Evolutionary conservation across 495 filamentous ascomycete species (phyloP), one percentile per base, ranked within the genome.

Genomic region (Aspergillus haitiensis): DNA sequence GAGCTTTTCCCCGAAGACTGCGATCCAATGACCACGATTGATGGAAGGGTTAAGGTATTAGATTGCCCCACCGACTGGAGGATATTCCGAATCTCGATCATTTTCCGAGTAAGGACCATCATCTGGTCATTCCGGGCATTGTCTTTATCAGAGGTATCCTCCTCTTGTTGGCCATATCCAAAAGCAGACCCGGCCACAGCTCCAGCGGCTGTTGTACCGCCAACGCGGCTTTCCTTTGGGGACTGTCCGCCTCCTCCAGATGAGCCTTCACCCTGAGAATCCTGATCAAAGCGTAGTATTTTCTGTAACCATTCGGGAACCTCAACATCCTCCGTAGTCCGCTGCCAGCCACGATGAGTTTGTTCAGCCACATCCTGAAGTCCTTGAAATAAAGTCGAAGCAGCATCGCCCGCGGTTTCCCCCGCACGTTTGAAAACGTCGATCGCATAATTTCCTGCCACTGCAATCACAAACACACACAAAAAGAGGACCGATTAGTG

Each of bases 1-100:
- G 95, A 98, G 69, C 93, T 97, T 74, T 99, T 99, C 35, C 94
- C 94, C 2, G 94, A 98, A 4, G 93, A 97, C 72, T 99, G 94
- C 1, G 94, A 98, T 10, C 94, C 94, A 65, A 99, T 97, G 18
- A 99, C 94, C 7, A 99, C 94, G 59, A 99, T 99, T 2, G 94
- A 96, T 0, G 94, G 94, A 40, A 98, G 75, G 5, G 88, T 93
- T 40, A 99, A 78, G 11, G 89, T 83, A 60, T 86, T 88, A 6
- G 92, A 93, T 75, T 99, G 92, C 44, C 94, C 94, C 48, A 99
- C 88, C 16, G 87, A 85, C 67, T 93, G 87, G 7, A 99, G 78
- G 42, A 99, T 91, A 62, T 87, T 92, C 61, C 95, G 79, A 53
- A 99, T 98, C 72, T 99, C 93, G 68, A 99, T 99, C 94, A 99